Conservation (phyloP, 176 grass and related monocot genomes). For the Avena atlantica region DNA sequence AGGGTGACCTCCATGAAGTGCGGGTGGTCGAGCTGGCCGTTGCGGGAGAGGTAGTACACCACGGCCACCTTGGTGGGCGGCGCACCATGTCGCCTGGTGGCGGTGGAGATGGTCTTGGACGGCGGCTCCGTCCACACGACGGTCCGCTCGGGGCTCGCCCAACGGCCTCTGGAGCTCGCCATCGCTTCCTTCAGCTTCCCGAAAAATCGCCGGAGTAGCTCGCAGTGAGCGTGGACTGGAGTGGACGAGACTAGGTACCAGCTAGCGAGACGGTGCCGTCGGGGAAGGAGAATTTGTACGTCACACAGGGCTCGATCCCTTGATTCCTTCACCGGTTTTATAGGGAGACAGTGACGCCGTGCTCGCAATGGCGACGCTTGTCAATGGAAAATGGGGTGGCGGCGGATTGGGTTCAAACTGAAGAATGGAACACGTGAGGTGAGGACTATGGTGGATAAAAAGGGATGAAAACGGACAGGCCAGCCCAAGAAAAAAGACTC, state of each 20-base stretch:
- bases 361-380: not conserved
- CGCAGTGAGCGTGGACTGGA: not conserved
- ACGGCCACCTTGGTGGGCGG: no score
- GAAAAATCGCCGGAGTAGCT: not conserved
- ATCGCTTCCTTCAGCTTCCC: no score
- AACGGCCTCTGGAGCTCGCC: no score
- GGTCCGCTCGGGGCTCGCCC: no score
- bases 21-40: no score
- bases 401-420: constrained; percentile 27
- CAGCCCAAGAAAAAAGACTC: no score
- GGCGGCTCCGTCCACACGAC: no score
- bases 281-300: not conserved
- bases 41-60: no score
- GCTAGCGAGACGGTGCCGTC: not conserved
- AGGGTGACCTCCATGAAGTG: no score
- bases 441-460: not conserved
- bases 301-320: not conserved
- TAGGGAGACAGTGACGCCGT: not conserved
- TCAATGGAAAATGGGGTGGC: not conserved
- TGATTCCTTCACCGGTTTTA: not conserved
- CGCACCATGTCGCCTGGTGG: no score
- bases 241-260: not conserved
- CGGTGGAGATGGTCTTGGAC: no score
- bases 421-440: not conserved
- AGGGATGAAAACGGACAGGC: no score